Evolutionary conservation across 1,139 yeast species (phyloP).

Genomic region (Scheffersomyces stambukii): DNA sequence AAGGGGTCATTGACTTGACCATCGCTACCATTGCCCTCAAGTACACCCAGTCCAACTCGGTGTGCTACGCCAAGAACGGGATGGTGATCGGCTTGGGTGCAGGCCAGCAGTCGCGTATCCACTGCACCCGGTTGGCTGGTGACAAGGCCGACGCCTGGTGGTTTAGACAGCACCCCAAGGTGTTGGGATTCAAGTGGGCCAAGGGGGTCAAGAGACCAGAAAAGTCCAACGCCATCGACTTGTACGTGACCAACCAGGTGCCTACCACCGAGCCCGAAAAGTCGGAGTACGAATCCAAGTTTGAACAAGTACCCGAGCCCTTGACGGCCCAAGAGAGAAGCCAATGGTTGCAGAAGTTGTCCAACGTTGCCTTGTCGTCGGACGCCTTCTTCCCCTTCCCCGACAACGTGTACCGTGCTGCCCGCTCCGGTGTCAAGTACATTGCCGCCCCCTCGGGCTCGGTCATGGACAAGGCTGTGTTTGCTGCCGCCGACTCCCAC

Average conservation of each 20-base stretch:
- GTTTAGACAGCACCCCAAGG: constrained; percentile 97
- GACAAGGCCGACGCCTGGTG: constrained; percentile 99
- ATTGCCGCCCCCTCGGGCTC: constrained; percentile 97
- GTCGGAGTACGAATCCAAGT: constrained; percentile 86
- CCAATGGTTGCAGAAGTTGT: constrained; percentile 79
- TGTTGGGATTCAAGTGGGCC: constrained; percentile 91
- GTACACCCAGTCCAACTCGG: constrained; percentile 97
- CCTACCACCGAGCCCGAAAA: constrained; percentile 92
- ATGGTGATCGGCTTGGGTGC: constrained; percentile 99
- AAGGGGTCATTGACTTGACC: constrained; percentile 87
- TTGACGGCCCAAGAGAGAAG: constrained; percentile 77
- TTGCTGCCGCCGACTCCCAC: constrained; percentile 89
- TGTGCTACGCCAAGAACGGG: constrained; percentile 96
- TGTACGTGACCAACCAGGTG: constrained; percentile 85
- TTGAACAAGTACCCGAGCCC: constrained; percentile 77
- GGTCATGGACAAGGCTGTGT: constrained; percentile 95
- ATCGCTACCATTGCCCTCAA: constrained; percentile 96
- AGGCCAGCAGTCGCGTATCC: constrained; percentile 98
- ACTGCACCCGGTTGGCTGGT: constrained; percentile 98
- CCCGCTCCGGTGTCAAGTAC: constrained; percentile 90
- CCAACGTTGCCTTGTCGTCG: constrained; percentile 85
- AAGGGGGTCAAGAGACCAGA: constrained; percentile 98
- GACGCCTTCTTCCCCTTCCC: constrained; percentile 99
- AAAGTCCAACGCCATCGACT: constrained; percentile 95
- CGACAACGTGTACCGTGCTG: constrained; percentile 97